Evolutionary conservation across 1,139 yeast genomes (phyloP), one percentile per base, ranked within the genome.

Genomic region (Protomyces arabidopsidicola): DNA sequence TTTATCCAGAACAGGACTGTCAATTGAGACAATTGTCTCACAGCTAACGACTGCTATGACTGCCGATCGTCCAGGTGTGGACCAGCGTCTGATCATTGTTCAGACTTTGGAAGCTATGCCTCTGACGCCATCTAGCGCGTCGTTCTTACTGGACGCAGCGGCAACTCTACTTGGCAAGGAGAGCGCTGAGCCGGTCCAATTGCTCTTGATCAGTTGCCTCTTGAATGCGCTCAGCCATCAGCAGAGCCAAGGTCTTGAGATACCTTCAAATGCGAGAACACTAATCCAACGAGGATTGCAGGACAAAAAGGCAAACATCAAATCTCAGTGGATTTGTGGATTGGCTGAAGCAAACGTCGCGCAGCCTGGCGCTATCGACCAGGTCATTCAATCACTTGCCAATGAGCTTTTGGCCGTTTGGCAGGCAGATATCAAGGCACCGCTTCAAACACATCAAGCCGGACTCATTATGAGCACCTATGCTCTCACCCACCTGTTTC

Each of bases 161-260:
- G 68, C 79, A 1, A 80, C 87, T 1, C 75, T 84, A 18, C 78
- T 87, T 8, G 69, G 81, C 0, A 90, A 89, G 70, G 98, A 91
- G 71, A 82, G 84, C 62, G 89, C 90, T 69, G 98, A 93, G 72
- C 52, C 70, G 1, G 84, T 89, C 0, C 77, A 90, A 58, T 68
- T 76, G 1, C 76, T 78, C 4, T 77, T 84, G 67, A 76, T 86
- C n/a, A 73, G 75, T n/a, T 78, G 84, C 0, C 81, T 82, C 67
- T 78, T 81, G 58, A 69, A 70, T 31, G 85, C 81, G 69, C 76
- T 79, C 31, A 68, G 64, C 64, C 63, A 57, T 48, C 69, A 70
- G 16, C 63, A 45, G 6, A 56, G 56, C 35, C 67, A 65, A n/a
- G 54, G n/a, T 38, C 60, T 55, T 3, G 62, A 64, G 2, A 71